Percentiles rank a stretch among this genome's conserved stretches.
Conservation (phyloP, 2,329 filamentous ascomycete genomes). For the Monosporascus sp. region DNA sequence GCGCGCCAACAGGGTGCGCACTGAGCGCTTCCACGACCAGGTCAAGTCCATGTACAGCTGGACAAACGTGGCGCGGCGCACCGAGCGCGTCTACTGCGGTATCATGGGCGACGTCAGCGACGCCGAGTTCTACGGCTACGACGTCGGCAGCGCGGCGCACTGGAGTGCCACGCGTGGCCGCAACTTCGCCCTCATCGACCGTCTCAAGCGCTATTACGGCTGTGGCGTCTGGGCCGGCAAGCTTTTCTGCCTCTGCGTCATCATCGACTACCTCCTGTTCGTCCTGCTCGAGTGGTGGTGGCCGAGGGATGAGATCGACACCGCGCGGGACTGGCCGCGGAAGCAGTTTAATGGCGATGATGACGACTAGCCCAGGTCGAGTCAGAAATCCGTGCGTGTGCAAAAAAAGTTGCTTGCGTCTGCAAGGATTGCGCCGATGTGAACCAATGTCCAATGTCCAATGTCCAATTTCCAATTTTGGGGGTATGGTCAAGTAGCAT, state of each 20-base stretch:
- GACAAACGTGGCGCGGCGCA: conserved; percentile 90
- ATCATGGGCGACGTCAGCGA: conserved; percentile 83
- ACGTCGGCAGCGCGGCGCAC: conserved; percentile 52
- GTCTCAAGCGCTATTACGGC: conserved; percentile 92
- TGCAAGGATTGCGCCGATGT: too few species aligned
- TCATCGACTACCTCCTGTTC: conserved; percentile 90
- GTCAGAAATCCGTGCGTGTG: too few species aligned
- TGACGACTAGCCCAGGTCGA: conserved; percentile 13
- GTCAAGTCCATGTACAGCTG: conserved; percentile 99
- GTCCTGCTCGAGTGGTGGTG: conserved; percentile 83
- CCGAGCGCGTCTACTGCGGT: conserved; percentile 90
- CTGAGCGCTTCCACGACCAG: conserved; percentile 92
- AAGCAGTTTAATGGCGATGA: conserved; percentile 43
- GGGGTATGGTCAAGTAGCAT: not conserved
- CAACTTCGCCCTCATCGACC: conserved; percentile 89
- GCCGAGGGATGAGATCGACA: conserved; percentile 79
- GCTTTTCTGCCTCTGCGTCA: conserved; percentile 88
- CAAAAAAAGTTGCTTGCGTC: too few species aligned
- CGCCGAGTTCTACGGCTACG: conserved; percentile 82
- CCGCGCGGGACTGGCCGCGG: conserved; percentile 86
- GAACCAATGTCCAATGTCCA: not conserved
- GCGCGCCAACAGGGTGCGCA: conserved; percentile 79
- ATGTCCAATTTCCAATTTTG: too few species aligned
- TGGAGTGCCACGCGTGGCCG: conserved; percentile 68
- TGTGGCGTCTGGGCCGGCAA: conserved; percentile 99